Evolutionary conservation across 805 yeast genomes (phyloP), one percentile per base, ranked within the genome.

Genomic region (Pichia ethanolica): DNA sequence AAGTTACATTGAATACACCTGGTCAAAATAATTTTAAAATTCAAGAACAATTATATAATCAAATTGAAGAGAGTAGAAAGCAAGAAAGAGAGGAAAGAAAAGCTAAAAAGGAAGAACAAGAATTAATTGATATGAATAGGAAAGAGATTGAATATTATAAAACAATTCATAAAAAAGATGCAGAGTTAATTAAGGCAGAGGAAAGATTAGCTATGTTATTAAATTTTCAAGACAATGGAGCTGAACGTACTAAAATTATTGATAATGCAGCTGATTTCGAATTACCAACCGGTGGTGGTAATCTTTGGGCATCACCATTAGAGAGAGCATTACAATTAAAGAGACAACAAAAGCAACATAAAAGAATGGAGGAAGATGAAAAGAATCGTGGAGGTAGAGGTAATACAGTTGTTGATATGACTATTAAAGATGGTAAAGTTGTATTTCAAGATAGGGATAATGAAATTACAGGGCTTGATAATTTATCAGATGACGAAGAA

Each of bases 191-290:
- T 5, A 72, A 73, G 49, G 99, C 99, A 0, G 84, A 86, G 56
- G 79, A 78, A 42, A 71, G 90, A 45, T 69, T 93, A 44, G 86
- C 87, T 34, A 83, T 79, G 34, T 68, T 93, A 44, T 70, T 93
- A 41, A 77, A 81, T 53, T 93, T 82, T 64, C 99, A 93, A 64
- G 87, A 79, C 3, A 81, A 90, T 14, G 86, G 95, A 7, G 87
- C 90, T 1, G 95, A 89, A 63, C 74, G 99, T 63, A 93, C 99
- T 0, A 81, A 79, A 57, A 89, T 93, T 54, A 90, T 95, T 38
- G 99, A 93, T 63, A 83, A 88, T 61, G 97, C 95, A 0, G 80
- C 95, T 5, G 99, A 93, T 63, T 88, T 78, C 62, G 95, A 87
- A 45, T 66, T 83, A 48, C 70, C 75, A 13, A 68, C 73, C 35